These are phyloP conservation scores for Zalaria sp. DNA, from an alignment of 2,329 filamentous ascomycete genomes.

Conservation along the genomic window DNA sequence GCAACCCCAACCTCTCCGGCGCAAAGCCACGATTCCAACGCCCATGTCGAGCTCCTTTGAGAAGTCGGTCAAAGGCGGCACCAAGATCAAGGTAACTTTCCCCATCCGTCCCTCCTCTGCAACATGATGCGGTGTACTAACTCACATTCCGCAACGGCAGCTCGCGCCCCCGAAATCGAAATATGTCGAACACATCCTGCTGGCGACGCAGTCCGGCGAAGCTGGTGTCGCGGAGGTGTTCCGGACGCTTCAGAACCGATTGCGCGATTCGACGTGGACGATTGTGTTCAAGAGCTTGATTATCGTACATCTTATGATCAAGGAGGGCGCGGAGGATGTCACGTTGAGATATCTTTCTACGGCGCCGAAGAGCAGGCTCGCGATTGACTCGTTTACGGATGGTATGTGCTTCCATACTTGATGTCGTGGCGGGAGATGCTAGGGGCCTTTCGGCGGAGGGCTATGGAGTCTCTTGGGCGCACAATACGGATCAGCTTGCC, in stretches of 20 bases:
- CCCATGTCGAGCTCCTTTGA: constrained; percentile 80
- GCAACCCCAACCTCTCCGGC: too few relatives aligned
- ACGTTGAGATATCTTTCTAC: constrained; percentile 74
- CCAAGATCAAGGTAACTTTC: constrained; percentile 74
- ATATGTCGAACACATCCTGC: constrained; percentile 95
- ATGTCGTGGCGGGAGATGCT: background rate
- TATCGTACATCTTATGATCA: constrained; percentile 92
- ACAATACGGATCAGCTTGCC: too few relatives aligned
- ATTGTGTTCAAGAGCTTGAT: constrained; percentile 97
- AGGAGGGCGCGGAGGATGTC: constrained; percentile 80
- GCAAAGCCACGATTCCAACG: too few relatives aligned
- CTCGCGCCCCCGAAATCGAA: constrained; percentile 95
- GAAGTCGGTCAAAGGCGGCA: constrained; percentile 97
- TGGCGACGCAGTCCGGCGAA: constrained; percentile 89
- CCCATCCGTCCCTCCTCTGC: background rate
- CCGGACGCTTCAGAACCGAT: constrained; percentile 70
- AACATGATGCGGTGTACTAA: background rate
- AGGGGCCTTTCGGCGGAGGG: background rate
- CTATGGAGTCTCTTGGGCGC: too few relatives aligned
- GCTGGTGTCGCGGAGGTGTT: constrained; percentile 93
- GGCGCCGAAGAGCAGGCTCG: constrained; percentile 62
- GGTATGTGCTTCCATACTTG: constrained; percentile 40
- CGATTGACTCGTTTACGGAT: constrained; percentile 83
- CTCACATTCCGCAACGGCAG: too few relatives aligned
- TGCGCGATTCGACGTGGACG: constrained; percentile 98